Base-by-base conservation (phyloP, 1,284 basidiomycete species). In the Anthracocystis walkeri region DNA sequence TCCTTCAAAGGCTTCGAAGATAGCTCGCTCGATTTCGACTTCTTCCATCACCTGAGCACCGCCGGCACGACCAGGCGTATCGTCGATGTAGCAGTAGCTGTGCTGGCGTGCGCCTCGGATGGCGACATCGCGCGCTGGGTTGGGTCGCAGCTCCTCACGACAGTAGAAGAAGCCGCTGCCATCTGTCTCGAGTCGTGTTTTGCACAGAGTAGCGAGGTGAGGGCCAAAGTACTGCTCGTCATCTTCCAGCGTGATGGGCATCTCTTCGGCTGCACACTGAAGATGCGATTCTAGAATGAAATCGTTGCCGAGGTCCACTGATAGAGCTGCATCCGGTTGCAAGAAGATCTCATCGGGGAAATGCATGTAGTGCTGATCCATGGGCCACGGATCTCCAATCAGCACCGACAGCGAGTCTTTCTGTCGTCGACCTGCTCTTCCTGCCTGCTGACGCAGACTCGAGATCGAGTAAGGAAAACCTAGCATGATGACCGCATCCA, bases 401-500 rank as follows among this genome's bases (percentile, higher is more conserved):
- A 93, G 88, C 58, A 95, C 87, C 0, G 91, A 90, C n/a, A 96
- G 87, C 18, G 93, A 91, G 81, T 95, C 94, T 45, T 91, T 90
- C 51, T 91, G 88, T 57, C 94, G 88, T 49, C 94, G 90, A 4
- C 94, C 94, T 18, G 94, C 94, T 77, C 94, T 88, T 35, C 94
- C 94, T 5, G 92, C 90, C 89, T 96, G 93, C 87, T 96, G 94
- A 38, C 92, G 88, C 90, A 94, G 68, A 62, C 89, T 90, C 29
- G 83, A 83, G 42, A 79, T 75, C 25, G 82, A 80, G 60, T 90
- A 89, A 0, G 94, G 94, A 82, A 95, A 94, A 1, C 93, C 93
- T 21, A 95, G 89, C 89, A 94, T 92, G 65, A 96, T 90, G 35
- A 96, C 94, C 0, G 92, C 93, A 82, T 96, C 94, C 33, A 96